These are phyloP conservation scores for Metschnikowia peoriensis DNA, from an alignment of 805 yeast species.

Conservation along the genomic window DNA sequence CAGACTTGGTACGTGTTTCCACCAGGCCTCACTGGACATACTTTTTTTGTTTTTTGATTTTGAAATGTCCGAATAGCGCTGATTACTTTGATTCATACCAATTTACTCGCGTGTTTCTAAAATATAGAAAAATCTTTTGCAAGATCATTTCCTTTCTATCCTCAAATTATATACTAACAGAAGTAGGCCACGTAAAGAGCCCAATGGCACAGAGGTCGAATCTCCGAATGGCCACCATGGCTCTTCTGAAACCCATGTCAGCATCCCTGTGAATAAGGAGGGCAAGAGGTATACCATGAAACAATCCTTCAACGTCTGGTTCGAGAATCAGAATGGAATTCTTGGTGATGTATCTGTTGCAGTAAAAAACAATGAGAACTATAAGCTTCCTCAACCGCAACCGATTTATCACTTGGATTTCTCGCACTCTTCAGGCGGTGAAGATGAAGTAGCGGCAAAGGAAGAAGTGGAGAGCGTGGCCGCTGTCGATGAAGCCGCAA, in stretches of 20 bases:
- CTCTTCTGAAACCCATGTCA: conserved; percentile 5
- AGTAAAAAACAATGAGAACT: conserved; percentile 25
- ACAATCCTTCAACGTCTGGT: conserved; percentile 55
- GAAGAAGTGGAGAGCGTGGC: neutral
- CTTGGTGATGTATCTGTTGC: conserved; percentile 13
- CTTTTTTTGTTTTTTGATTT: neutral
- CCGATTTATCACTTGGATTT: conserved; percentile 39
- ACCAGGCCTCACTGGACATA: neutral
- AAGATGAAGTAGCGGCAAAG: conserved; percentile 1
- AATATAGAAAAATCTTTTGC: too few relatives aligned
- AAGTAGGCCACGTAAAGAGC: conserved; percentile 18
- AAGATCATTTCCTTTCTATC: neutral
- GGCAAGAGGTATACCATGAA: conserved; percentile 48
- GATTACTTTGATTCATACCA: too few relatives aligned
- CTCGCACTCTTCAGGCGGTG: conserved; percentile 14
- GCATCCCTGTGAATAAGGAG: conserved; percentile 38
- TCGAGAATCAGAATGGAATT: conserved; percentile 29
- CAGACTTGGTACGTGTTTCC: conserved; percentile 15
- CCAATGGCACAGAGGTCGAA: conserved; percentile 6
- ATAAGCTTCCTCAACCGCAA: conserved; percentile 29
- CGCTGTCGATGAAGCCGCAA: neutral
- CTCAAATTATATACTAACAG: conserved; percentile 7
- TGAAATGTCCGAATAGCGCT: neutral
- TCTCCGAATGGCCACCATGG: conserved; percentile 2
- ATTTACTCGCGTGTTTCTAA: too few relatives aligned